Evolutionary conservation across 106 monocot species (phyloP), one percentile per base, ranked within the genome.

Genomic region (Platanthera guangdongensis): DNA sequence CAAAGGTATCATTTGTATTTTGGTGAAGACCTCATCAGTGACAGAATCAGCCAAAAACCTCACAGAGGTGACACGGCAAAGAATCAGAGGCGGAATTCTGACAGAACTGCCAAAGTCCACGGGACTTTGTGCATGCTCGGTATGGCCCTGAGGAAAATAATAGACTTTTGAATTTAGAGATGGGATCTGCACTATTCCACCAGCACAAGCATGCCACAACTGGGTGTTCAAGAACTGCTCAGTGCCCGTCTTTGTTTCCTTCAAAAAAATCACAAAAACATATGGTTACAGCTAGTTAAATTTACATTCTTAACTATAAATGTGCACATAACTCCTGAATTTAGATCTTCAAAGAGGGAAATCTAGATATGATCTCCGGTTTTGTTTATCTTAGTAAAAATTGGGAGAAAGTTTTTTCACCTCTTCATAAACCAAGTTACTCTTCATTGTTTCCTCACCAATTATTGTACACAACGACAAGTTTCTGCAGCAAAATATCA

Each of bases 171-270:
- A 81, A 82, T 87, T 85, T 18, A 89, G 77, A 2, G 85, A 47
- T 46, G 89, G 92, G 83, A 92, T 89, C 73, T 87, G 83, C 7
- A 87, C 89, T 89, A 92, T 86, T 47, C 86, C 80, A 4, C 92
- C 92, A 39, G 92, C 92, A 22, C 92, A 92, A 14, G 92, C 92
- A n/a, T 84, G 88, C 92, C 92, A 92, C 13, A 92, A 83, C 81
- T 88, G 92, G 28, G 88, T 45, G 78, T 89, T 85, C 45, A 92
- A 62, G 80, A 81, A 89, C 79, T 85, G 83, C 14, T 85, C 92
- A 15, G 25, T 21, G 52, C 82, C 84, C 77, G 80, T 70, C 39
- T 11, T 68, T 70, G 69, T 13, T 70, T 70, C 47, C 47, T 46
- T 47, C 2, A 47, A 16, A 28, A 70, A 70, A 25, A 47, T 46